These are phyloP conservation scores for Leucosporidium scottii DNA, from an alignment of 768 basidiomycete species.

Conservation along the genomic window DNA sequence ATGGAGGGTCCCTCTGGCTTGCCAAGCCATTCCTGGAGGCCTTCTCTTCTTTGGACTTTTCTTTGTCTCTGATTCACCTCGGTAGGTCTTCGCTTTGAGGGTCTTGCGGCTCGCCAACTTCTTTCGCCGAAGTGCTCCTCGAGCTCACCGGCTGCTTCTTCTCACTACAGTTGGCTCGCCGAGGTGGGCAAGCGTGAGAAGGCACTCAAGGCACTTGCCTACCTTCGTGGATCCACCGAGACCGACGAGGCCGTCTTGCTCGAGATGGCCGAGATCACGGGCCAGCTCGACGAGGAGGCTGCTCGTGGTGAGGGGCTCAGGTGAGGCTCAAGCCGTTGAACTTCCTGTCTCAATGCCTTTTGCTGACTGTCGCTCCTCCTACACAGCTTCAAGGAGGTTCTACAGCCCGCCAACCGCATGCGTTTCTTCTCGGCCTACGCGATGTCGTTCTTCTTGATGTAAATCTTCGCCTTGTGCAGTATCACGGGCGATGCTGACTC, in stretches of 20 bases:
- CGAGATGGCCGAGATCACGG: neutral
- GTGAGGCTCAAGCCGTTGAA: no score
- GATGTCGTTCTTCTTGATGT: neutral
- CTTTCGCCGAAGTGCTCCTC: neutral
- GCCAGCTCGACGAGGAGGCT: neutral
- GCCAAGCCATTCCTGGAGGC: neutral
- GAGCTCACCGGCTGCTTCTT: neutral
- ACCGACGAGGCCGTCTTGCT: neutral
- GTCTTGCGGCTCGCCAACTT: no score
- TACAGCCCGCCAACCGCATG: neutral
- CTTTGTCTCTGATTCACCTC: neutral
- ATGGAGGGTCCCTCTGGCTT: neutral
- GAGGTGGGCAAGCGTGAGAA: neutral
- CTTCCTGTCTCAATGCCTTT: no score
- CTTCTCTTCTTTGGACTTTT: neutral
- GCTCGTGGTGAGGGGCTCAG: neutral
- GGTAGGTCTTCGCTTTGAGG: neutral
- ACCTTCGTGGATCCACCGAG: neutral
- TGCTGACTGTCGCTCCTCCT: no score
- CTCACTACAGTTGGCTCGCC: neutral
- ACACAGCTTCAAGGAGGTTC: neutral
- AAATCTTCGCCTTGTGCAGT: neutral
- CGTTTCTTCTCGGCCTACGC: neutral
- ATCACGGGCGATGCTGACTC: neutral
- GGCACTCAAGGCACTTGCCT: neutral